A percentile compares a stretch with the other conserved stretches of the same genome.
phyloP scores from a whole-genome alignment of 2,329 filamentous ascomycete species.

The Lachnellula subtilissima region DNA sequence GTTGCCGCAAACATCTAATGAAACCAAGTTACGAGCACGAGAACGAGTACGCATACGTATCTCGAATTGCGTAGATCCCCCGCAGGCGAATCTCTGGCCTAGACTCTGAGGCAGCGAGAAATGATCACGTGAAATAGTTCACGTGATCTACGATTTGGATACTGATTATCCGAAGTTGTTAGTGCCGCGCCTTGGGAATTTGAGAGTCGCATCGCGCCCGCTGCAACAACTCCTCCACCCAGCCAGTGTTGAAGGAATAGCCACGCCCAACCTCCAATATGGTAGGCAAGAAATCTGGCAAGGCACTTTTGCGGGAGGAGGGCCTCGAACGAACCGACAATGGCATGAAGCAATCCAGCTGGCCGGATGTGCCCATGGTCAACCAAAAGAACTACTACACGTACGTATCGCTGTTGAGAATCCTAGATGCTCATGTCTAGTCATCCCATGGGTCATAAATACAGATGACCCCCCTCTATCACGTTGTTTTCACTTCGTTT shows the following conservation, averaged over 20 bases:
- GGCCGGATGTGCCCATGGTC: slow-evolving; percentile 88
- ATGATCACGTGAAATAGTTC: too few relatives aligned
- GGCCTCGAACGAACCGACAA: slow-evolving; percentile 93
- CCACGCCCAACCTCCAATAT: slow-evolving; percentile 16
- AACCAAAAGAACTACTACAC: slow-evolving; percentile 99
- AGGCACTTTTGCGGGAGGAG: slow-evolving; percentile 34
- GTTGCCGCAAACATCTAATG: too few relatives aligned
- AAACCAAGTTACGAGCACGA: too few relatives aligned
- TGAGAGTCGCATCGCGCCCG: too few relatives aligned
- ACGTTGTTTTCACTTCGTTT: slow-evolving; percentile 6
- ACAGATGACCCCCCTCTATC: background rate
- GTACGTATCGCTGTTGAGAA: slow-evolving; percentile 45
- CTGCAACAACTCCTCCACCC: background rate
- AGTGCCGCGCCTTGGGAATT: background rate
- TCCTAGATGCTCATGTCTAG: background rate
- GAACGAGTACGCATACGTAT: too few relatives aligned
- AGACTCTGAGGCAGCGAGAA: too few relatives aligned
- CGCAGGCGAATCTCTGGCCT: too few relatives aligned
- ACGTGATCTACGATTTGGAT: background rate
- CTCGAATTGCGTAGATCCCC: too few relatives aligned
- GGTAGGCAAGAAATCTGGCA: slow-evolving; percentile 34
- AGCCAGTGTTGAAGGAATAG: background rate
- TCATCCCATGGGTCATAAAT: background rate
- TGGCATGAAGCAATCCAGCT: slow-evolving; percentile 91
- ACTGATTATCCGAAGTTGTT: background rate